Conservation (phyloP, 2,329 filamentous ascomycete genomes). For the Neoarthrinium moseri region DNA sequence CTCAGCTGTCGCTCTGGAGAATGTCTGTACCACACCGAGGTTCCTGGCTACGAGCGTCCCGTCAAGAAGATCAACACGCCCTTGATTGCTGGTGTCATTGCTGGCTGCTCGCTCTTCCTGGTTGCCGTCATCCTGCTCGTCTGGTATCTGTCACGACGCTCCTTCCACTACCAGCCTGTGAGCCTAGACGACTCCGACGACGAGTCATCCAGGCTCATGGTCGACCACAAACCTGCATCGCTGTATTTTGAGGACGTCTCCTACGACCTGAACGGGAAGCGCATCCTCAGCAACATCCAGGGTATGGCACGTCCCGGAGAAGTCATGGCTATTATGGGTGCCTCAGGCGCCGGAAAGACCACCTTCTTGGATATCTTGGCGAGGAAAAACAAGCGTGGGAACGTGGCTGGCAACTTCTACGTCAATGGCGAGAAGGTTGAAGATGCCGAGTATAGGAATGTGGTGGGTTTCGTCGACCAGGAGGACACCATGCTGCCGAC, state of each 20-base stretch:
- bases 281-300: constrained; percentile 76
- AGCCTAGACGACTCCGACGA: constrained; percentile 87
- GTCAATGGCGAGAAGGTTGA: constrained; percentile 90
- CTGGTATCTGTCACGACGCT: constrained; percentile 85
- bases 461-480: constrained; percentile 96
- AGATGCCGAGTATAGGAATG: constrained; percentile 82
- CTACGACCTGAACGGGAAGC: constrained; percentile 83
- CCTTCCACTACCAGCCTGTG: constrained; percentile 69
- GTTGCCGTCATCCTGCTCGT: constrained; percentile 80
- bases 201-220: constrained; percentile 81
- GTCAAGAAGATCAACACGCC: constrained; percentile 97
- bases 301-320: constrained; percentile 94
- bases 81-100: constrained; percentile 91
- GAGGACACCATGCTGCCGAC: constrained; percentile 97
- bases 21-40: constrained; percentile 88
- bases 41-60: constrained; percentile 85
- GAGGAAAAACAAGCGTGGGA: constrained; percentile 91
- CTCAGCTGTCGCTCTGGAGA: constrained; percentile 83
- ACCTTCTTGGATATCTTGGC: constrained; percentile 95
- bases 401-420: constrained; percentile 76
- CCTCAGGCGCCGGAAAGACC: constrained; percentile 95
- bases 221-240: constrained; percentile 86
- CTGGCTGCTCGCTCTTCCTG: constrained; percentile 79
- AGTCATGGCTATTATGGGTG: constrained; percentile 95
- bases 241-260: constrained; percentile 85